Evolutionary conservation across 805 yeast species (phyloP), one percentile per base, ranked within the genome.

Genomic region (Nakazawaea wickerhamii): DNA sequence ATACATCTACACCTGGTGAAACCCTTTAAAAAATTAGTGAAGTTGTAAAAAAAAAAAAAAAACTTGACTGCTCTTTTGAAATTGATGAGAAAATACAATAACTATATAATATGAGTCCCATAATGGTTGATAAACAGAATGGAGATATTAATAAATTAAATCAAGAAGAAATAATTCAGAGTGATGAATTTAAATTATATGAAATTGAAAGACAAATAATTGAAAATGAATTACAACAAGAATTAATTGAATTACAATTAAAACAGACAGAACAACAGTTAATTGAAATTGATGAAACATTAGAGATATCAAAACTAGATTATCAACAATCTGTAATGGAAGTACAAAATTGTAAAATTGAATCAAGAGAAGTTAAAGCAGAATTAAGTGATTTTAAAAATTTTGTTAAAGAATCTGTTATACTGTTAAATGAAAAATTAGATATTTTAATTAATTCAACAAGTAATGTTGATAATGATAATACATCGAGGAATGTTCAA

Each of bases 321-420:
- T 40, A 21, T 21, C 39, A 34, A 21, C 44, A 40, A 22, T 34
- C 44, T 8, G 21, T 21, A 13, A 18, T 40, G 21, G 44, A 40
- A 31, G 35, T 40, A 7, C 21, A 40, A 30, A 40, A 30, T 28
- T 27, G 38, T 19, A 20, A 19, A 14, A 25, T 28, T 14, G 44
- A 40, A 23, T 30, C 30, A 7, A 20, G 18, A 25, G 35, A 40
- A 15, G 35, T 35, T 10, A 34, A 34, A 23, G 15, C 15, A 4
- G 44, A 40, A 21, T 21, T 40, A 11, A 9, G 34, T 22, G 22
- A 34, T 2, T 34, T 34, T 13, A 18, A 28, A 11, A n/a, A 26
- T 13, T 40, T 33, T 19, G 19, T 23, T 3, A 11, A 10, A 8
- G 21, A 5, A 9, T 22, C 31, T 3, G 26, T 40, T 3, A 13